A percentile compares a stretch with the other conserved stretches of the same genome.
Evolutionary conservation across 306 rosid species (phyloP).

Genomic region (Rosa multiflora): DNA sequence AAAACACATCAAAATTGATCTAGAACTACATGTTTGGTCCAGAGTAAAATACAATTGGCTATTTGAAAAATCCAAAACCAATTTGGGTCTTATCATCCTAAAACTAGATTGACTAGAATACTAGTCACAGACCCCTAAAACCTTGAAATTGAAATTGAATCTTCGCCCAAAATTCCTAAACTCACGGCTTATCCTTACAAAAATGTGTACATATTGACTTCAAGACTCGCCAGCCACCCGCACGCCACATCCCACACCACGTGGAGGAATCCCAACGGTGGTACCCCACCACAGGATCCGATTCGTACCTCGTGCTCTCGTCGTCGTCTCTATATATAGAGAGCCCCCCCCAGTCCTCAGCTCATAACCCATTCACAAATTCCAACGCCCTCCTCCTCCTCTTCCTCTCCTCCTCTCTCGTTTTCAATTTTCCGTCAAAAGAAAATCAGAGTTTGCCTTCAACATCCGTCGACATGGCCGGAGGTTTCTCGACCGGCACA

Average conservation of each 20-base stretch:
- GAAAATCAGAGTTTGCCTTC: neutral
- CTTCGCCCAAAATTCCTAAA: no score
- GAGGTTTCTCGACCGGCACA: conserved; percentile 39
- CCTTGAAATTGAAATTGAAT: no score
- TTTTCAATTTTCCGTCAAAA: neutral
- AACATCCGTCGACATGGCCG: conserved; percentile 39
- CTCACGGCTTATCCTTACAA: neutral
- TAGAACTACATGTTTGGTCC: neutral
- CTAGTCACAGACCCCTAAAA: no score
- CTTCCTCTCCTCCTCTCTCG: neutral
- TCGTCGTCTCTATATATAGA: conserved; percentile 15
- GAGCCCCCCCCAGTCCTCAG: neutral
- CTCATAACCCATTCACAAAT: neutral
- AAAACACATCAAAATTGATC: neutral
- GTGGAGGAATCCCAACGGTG: conserved; percentile 35
- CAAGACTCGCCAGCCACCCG: neutral
- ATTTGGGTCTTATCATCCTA: neutral
- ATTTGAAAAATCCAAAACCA: no score
- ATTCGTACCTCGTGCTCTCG: conserved; percentile 5
- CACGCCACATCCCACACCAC: conserved; percentile 15
- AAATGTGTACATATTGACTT: neutral
- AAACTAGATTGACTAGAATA: neutral
- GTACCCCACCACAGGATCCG: conserved; percentile 29
- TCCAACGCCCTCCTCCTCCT: no score
- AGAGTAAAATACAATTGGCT: neutral